These are phyloP conservation scores for Nakaseomyces nivariensis DNA, from an alignment of 1,139 yeast genomes.

Conservation along the genomic window DNA sequence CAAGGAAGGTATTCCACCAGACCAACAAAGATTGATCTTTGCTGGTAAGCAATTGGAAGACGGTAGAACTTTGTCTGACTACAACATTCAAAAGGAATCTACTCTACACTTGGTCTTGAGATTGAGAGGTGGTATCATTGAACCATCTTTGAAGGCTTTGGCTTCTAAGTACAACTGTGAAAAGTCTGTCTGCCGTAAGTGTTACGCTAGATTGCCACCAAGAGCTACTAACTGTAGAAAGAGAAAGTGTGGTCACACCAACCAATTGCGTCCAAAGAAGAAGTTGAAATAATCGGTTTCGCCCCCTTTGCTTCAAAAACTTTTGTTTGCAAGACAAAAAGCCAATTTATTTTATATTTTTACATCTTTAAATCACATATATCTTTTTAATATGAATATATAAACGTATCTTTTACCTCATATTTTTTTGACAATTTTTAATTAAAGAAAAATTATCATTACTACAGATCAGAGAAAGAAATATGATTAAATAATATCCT, in stretches of 20 bases:
- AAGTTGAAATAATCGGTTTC: constrained; percentile 79
- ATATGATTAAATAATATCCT: no score
- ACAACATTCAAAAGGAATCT: constrained; percentile 93
- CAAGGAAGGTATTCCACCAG: constrained; percentile 93
- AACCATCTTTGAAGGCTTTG: constrained; percentile 97
- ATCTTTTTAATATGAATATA: constrained; percentile 2
- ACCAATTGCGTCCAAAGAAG: constrained; percentile 99
- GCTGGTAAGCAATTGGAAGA: constrained; percentile 94
- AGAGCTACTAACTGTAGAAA: constrained; percentile 99
- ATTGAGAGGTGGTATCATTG: constrained; percentile 95
- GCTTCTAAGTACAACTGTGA: constrained; percentile 99
- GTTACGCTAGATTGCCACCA: constrained; percentile 99
- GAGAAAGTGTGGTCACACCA: constrained; percentile 99
- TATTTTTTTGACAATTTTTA: background rate
- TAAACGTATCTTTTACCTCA: constrained; percentile 1
- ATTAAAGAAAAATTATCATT: background rate
- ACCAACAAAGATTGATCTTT: constrained; percentile 86
- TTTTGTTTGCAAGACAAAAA: constrained; percentile 1
- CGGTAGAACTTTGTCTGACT: constrained; percentile 86
- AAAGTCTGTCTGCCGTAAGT: constrained; percentile 97
- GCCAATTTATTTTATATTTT: background rate
- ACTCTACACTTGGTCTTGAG: constrained; percentile 80
- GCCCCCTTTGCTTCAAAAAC: constrained; percentile 3
- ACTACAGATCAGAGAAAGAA: no score
- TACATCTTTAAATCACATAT: constrained; percentile 2